Evolutionary conservation across 306 rosid genomes (phyloP), one percentile per base, ranked within the genome.

Genomic region (Lagenaria siceraria): DNA sequence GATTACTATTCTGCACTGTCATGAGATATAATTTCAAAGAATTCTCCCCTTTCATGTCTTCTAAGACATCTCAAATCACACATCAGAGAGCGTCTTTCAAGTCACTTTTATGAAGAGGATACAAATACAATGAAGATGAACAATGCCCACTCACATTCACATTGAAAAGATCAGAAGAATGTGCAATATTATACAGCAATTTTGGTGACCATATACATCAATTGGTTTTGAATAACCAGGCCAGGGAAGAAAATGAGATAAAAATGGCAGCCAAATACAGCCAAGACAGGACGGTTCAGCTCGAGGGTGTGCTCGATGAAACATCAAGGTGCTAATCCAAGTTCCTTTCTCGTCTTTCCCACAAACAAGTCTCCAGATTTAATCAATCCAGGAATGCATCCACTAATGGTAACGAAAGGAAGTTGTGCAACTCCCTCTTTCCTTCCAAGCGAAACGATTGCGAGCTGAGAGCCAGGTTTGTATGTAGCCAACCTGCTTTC

Each of bases 331-430:
- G 80, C 74, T 6, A 90, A 87, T 66, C 96, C 97, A 77, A 90
- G 83, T 1, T 78, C 87, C 79, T 88, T 88, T 80, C 97, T 90
- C 0, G 93, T 88, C 81, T 84, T 88, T 6, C 97, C 92, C 58
- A 90, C 96, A 81, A 90, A 92, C 86, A 90, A 74, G 86, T 92
- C 96, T 24, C 93, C 90, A 66, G 97, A 90, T 46, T 92, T 88
- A 75, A 90, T 87, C 55, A 86, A 7, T 19, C 96, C 94, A 48
- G 94, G 92, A 10, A 90, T 21, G 83, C 89, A 84, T 62, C 91
- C 96, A 19, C 82, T 21, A n/a, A 89, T 22, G 22, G 93, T 91
- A 77, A 87, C 24, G 75, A 83, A 86, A 21, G 91, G 91, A 29
- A 87, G 80, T 18, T 92, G 92, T 54, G 93, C 96, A 42, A 84